A percentile compares a stretch with the other conserved stretches of the same genome.
Conservation (phyloP, 139 green algal species). For the Tetraselmis striata region DNA sequence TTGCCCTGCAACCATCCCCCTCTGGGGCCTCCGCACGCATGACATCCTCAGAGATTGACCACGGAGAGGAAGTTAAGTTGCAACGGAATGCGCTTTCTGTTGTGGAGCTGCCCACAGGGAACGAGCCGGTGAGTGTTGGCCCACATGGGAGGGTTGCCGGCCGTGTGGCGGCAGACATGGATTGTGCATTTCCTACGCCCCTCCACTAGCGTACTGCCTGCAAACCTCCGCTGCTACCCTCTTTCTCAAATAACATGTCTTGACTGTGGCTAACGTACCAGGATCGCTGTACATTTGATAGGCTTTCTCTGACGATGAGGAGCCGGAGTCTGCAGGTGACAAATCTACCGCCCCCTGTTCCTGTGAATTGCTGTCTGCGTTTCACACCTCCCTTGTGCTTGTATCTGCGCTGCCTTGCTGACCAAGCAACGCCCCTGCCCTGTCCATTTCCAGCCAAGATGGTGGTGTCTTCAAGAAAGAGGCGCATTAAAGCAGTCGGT, state of each 20-base stretch:
- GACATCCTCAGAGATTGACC: conserved; percentile 27
- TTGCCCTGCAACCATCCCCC: neutral
- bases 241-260: conserved; percentile 5
- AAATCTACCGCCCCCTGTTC: no score
- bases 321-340: no score
- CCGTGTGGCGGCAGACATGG: conserved; percentile 1
- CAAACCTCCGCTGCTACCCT: conserved; percentile 2
- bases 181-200: neutral
- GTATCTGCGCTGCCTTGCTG: no score
- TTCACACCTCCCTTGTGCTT: no score
- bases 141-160: no score
- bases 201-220: neutral
- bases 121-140: conserved; percentile 31
- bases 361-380: no score
- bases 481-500: no score
- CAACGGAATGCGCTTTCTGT: conserved; percentile 68
- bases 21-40: neutral
- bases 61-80: conserved; percentile 61
- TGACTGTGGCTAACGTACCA: neutral
- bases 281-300: conserved; percentile 2
- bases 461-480: no score
- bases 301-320: no score
- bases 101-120: conserved; percentile 36
- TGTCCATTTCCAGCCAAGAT: no score
- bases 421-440: no score